Evolutionary conservation across 1,139 yeast species (phyloP).

Genomic region (Sugiyamaella neomexicana): DNA sequence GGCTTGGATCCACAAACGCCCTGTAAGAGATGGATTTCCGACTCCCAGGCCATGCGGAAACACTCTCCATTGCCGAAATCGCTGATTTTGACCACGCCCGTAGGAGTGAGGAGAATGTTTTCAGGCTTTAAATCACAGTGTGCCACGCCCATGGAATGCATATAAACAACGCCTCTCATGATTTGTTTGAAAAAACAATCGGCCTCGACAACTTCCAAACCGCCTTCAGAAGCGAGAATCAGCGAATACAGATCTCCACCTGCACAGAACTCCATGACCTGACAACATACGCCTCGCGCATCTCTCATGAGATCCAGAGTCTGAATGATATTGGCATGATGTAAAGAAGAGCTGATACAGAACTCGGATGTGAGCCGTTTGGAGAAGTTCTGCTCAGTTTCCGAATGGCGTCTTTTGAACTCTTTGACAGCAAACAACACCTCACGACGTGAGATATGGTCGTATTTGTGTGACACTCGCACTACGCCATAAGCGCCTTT

Average conservation of each 20-base stretch:
- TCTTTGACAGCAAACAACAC: constrained; percentile 78
- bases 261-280: constrained; percentile 51
- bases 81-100: constrained; percentile 80
- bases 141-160: constrained; percentile 96
- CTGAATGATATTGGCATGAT: constrained; percentile 75
- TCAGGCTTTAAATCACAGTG: constrained; percentile 95
- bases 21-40: constrained; percentile 72
- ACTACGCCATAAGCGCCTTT: constrained; percentile 85
- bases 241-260: constrained; percentile 47
- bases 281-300: constrained; percentile 88
- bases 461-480: constrained; percentile 61
- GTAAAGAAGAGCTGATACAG: constrained; percentile 75
- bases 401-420: constrained; percentile 57
- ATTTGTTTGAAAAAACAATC: constrained; percentile 93
- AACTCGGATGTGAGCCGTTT: constrained; percentile 79
- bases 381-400: constrained; percentile 57
- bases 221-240: constrained; percentile 58
- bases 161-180: constrained; percentile 82
- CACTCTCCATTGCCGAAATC: constrained; percentile 96
- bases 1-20: constrained; percentile 92
- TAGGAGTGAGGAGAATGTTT: constrained; percentile 72
- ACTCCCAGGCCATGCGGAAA: constrained; percentile 95
- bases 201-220: constrained; percentile 78
- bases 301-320: constrained; percentile 83
- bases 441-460: constrained; percentile 45